Evolutionary conservation across 2,329 filamentous ascomycete genomes (phyloP), one percentile per base, ranked within the genome.

Genomic region (Sporothrix pseudoabietina): DNA sequence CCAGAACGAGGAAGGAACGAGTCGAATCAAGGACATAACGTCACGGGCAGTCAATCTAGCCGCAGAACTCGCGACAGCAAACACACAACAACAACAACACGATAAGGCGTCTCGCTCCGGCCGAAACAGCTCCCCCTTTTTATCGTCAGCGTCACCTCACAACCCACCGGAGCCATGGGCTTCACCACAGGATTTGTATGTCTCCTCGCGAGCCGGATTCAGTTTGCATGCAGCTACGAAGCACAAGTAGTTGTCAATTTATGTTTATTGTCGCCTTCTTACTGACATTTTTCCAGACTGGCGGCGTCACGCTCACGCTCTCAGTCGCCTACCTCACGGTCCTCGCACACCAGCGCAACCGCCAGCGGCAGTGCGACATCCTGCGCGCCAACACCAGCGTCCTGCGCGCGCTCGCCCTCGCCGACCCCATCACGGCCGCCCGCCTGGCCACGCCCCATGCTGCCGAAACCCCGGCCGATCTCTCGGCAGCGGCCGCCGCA

Each of bases 251-350:
- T 26, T 26, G 26, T 26, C 26, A 26, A 26, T 26, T 2, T 9
- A 54, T 54, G n/a, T 26, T 14, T 39, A 30, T 26, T 30, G 39
- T 71, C 32, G 22, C 47, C 22, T 14, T 9, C 3, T 30, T 12
- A 26, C 66, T 54, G 14, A 54, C 47, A 4, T 6, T 2, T 8
- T 12, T 4, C 6, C 68, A 94, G 92, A 89, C 91, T 76, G 90
- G 92, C 79, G 92, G 92, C 77, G 88, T 93, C 72, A 91, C 92
- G 76, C 85, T 95, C 75, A 94, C 92, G 68, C 88, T 93, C 74
- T 90, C 90, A 59, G 79, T 92, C 74, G 88, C 92, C 78, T 94
- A 94, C 82, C 85, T 94, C 72, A 89, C 90, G 68, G 83, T 93
- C 47, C 87, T 91, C 78, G 84, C 91, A 26, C 92, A 94, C 82